Base-by-base conservation (phyloP, 768 basidiomycete genomes). In the Paxillus ammoniavirescens region DNA sequence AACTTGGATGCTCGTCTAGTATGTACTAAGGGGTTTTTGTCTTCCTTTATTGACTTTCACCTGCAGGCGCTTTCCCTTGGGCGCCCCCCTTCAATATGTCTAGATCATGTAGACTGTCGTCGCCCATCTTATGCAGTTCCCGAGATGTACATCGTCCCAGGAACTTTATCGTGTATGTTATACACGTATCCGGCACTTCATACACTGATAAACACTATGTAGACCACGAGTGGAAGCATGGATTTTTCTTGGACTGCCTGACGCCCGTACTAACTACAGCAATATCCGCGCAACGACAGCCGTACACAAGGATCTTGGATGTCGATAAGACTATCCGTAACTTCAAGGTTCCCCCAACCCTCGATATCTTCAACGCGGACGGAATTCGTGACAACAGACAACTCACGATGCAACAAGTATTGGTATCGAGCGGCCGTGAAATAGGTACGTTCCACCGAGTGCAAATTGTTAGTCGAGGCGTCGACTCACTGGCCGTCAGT, bases 141-240 rank as follows among this genome's bases (percentile, higher is more conserved):
- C 42, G 68, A 62, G 18, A 67, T 70, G 66, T 59, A 55, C 51
- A 68, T 65, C 45, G 60, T 70, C 5, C 61, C 64, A 5, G 60
- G 65, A 52, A 52, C 59, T 17, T 59, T 61, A n/a, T 64, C 69
- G 50, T 68, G 71, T 70, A 54, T 56, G 69, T 53, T 50, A 49
- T 49, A 35, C 26, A 30, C 53, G 56, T 46, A n/a, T 26, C 9
- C 38, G 35, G 44, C 44, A 49, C 14, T 59, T 35, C 31, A 14
- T 33, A 54, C 37, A 42, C 49, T 65, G 31, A 58, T 55, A 45
- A 61, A 47, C 51, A 41, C 41, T 17, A 33, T 37, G 26, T 61
- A 87, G 86, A 87, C 66, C 85, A 87, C 53, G 77, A 83, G 63
- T 89, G 86, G 86, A 86, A 86, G 61, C 81, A 84, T 58, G 69